Evolutionary conservation across 2,329 filamentous ascomycete genomes (phyloP).

Genomic region (Sclerotiophoma versabilis): DNA sequence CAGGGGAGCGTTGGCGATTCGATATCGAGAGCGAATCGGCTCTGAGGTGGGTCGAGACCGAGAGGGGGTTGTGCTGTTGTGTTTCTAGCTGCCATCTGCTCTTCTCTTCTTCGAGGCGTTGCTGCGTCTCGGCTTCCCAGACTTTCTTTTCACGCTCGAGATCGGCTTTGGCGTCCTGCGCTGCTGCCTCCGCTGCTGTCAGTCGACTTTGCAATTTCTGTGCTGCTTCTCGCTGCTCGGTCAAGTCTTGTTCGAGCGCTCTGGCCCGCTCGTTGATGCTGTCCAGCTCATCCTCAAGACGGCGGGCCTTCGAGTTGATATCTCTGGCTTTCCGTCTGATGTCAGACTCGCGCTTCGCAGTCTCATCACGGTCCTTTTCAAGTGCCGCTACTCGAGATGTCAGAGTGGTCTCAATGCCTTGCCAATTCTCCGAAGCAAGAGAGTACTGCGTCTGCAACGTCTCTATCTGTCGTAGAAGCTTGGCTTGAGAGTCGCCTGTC

Average conservation of each 20-base stretch:
- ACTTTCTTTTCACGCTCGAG: conserved; percentile 66
- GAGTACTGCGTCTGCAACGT: conserved; percentile 95
- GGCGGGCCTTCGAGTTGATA: conserved; percentile 71
- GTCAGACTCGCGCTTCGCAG: conserved; percentile 81
- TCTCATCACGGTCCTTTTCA: conserved; percentile 91
- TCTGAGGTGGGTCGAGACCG: conserved; percentile 40
- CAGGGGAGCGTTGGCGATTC: conserved; percentile 52
- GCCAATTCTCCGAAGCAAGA: conserved; percentile 95
- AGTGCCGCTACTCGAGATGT: conserved; percentile 77
- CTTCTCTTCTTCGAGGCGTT: conserved; percentile 70
- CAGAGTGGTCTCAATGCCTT: conserved; percentile 88
- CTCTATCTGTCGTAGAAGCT: conserved; percentile 91
- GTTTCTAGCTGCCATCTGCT: conserved; percentile 63
- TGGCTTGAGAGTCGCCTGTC: conserved; percentile 83
- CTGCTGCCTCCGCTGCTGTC: conserved; percentile 68
- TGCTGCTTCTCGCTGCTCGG: conserved; percentile 65
- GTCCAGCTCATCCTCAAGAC: conserved; percentile 84
- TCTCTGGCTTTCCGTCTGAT: conserved; percentile 90
- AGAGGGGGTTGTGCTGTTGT: conserved; percentile 37
- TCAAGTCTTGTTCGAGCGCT: conserved; percentile 69
- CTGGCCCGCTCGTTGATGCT: conserved; percentile 68
- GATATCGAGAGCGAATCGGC: conserved; percentile 48
- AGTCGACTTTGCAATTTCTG: conserved; percentile 70
- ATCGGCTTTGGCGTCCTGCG: conserved; percentile 65
- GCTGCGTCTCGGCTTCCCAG: conserved; percentile 63